Conservation (phyloP, 1,139 yeast species). For the Casaregolazyma lundiana region DNA sequence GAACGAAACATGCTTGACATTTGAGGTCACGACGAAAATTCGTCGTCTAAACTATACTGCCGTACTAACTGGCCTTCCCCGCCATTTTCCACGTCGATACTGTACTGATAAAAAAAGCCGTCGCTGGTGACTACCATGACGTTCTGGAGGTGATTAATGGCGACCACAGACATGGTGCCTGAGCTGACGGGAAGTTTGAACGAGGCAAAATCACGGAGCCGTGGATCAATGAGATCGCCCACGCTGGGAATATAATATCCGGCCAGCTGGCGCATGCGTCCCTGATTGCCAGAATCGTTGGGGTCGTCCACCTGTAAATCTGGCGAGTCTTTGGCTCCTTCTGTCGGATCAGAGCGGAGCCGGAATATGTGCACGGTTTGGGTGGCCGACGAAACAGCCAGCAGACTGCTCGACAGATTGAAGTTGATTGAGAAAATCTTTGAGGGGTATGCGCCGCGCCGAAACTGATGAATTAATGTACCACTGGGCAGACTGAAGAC, state of each 20-base stretch:
- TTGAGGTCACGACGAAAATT: background rate
- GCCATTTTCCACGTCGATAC: constrained; percentile 82
- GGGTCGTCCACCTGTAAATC: constrained; percentile 2
- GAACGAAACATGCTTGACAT: background rate
- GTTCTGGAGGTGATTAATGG: constrained; percentile 49
- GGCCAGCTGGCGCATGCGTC: constrained; percentile 64
- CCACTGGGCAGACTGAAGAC: constrained; percentile 85
- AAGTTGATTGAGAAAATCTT: constrained; percentile 79
- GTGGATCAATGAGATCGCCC: constrained; percentile 83
- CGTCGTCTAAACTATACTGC: constrained; percentile 43
- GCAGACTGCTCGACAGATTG: constrained; percentile 65
- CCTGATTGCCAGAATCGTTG: constrained; percentile 43
- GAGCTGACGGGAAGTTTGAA: constrained; percentile 66
- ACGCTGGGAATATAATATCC: constrained; percentile 79
- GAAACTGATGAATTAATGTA: constrained; percentile 75
- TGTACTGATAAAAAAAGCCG: constrained; percentile 81
- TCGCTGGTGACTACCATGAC: constrained; percentile 82
- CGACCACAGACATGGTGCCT: constrained; percentile 36
- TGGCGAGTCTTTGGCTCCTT: background rate
- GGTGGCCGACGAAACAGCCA: constrained; percentile 84
- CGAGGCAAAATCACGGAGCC: constrained; percentile 83
- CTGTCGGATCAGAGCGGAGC: constrained; percentile 18
- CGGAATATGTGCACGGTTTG: constrained; percentile 91
- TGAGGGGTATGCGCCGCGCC: constrained; percentile 93
- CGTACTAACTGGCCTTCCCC: constrained; percentile 84